Conservation (phyloP, 2,329 filamentous ascomycete species). For the Aspergillus spinulosporus region DNA sequence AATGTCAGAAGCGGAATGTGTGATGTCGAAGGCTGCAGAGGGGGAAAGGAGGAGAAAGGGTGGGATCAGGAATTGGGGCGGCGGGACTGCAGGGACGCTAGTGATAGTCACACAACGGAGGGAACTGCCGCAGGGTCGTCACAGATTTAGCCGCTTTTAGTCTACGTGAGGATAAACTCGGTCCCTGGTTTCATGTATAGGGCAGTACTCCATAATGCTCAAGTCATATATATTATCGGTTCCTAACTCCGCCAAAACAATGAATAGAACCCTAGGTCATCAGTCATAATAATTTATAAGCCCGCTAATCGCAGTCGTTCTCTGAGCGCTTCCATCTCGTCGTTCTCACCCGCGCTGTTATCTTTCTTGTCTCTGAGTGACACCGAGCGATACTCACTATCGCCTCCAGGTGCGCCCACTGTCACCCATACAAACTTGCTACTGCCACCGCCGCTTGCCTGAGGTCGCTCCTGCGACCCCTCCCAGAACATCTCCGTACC, state of each 20-base stretch:
- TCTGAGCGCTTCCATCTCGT: constrained; percentile 33
- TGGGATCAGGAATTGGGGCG: background rate
- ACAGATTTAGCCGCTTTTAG: constrained; percentile 5
- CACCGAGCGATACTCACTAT: constrained; percentile 45
- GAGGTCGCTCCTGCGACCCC: constrained; percentile 44
- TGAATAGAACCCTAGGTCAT: constrained; percentile 21
- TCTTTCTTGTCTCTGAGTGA: constrained; percentile 32
- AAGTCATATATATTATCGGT: constrained; percentile 8
- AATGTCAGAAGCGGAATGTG: background rate
- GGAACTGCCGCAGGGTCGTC: background rate
- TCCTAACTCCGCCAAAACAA: background rate
- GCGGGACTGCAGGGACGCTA: background rate
- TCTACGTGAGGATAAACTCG: constrained; percentile 6
- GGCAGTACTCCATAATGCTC: background rate
- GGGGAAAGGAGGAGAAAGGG: constrained; percentile 2
- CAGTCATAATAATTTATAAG: constrained; percentile 29
- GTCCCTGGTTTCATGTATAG: background rate
- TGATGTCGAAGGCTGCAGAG: background rate
- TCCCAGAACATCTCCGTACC: constrained; percentile 41
- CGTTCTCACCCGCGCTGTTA: constrained; percentile 15
- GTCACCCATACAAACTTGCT: constrained; percentile 55
- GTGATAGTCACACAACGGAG: background rate
- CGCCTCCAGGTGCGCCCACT: constrained; percentile 50
- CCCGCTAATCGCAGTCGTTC: constrained; percentile 28
- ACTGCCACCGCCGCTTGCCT: constrained; percentile 43